Base-by-base conservation (phyloP, 192 early-diverging fungal species). In the Rhizoclosmatium globosum region DNA sequence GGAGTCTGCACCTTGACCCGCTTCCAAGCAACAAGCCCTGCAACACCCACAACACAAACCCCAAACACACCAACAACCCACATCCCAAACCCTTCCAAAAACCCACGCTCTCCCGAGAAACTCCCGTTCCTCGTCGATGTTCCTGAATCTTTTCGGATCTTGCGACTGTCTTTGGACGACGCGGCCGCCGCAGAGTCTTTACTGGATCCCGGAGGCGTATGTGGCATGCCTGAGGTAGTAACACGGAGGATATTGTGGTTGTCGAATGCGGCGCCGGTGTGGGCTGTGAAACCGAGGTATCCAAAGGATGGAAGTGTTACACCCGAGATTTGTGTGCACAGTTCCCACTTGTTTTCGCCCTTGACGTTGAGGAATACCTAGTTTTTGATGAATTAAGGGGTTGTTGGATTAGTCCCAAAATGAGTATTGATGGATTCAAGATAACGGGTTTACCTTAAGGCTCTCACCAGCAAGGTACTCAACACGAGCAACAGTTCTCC, bases 241-340 rank as follows among this genome's bases (percentile, higher is more conserved):
- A 82, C 67, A 64, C 23, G 31, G 61, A 76, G 65, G 57, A 82
- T 79, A 43, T 84, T 78, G 46, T 86, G 79, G 58, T n/a, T 74
- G 50, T 83, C 81, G n/a, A 72, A 74, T 91, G 97, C 90, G 64
- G 94, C 97, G 75, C 98, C 98, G 0, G 98, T 99, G 53, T 89
- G 86, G 6, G 97, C 94, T 47, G 94, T 90, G 85, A 98, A 98
- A 6, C 97, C 97, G 47, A 98, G 85, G 82, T 95, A 98, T 46
- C 91, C 83, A 62, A 82, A 71, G 15, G 81, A 48, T 0, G 96
- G 95, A 60, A 99, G 79, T 15, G 85, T 92, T 31, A 94, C 89
- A 73, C 96, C 89, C 39, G 84, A 70, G 21, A 92, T 84, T 7
- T 86, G 90, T 79, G 98, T 96, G 84, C 98, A 99, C 64, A 93